Evolutionary conservation across 2,329 filamentous ascomycete genomes (phyloP).

Genomic region (Stemphylium vesicarium): DNA sequence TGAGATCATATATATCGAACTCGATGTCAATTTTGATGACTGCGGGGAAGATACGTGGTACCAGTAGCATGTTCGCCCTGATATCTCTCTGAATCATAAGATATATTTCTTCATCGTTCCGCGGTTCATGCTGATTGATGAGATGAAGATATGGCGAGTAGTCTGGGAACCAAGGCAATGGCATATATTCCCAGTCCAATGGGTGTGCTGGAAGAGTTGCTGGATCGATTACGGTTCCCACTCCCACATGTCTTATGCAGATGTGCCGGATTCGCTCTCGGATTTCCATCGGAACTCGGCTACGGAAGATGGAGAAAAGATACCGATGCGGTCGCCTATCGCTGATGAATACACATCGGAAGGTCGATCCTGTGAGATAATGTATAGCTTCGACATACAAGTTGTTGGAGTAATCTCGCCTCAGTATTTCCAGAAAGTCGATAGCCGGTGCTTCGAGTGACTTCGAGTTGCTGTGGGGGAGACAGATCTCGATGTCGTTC

Average conservation of each 20-base stretch:
- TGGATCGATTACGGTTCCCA: background rate
- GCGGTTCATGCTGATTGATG: background rate
- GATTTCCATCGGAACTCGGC: background rate
- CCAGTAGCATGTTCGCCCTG: background rate
- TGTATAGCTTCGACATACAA: background rate
- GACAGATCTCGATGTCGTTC: background rate
- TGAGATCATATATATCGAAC: background rate
- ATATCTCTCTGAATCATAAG: background rate
- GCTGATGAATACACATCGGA: background rate
- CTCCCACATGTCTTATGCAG: background rate
- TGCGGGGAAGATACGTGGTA: background rate
- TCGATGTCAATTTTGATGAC: background rate
- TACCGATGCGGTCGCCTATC: background rate
- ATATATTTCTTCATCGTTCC: fast-evolving
- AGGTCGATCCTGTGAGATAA: background rate
- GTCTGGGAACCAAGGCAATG: fast-evolving
- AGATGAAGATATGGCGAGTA: too few relatives aligned
- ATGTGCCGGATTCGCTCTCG: background rate
- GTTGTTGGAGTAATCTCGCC: background rate
- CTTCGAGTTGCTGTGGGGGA: background rate
- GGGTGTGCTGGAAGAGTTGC: background rate
- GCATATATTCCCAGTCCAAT: fast-evolving
- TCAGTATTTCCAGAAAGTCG: background rate
- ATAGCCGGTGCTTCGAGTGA: background rate
- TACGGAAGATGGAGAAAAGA: background rate